Conservation (phyloP, 352 stramenopile species). For the Phytophthora ramorum region DNA sequence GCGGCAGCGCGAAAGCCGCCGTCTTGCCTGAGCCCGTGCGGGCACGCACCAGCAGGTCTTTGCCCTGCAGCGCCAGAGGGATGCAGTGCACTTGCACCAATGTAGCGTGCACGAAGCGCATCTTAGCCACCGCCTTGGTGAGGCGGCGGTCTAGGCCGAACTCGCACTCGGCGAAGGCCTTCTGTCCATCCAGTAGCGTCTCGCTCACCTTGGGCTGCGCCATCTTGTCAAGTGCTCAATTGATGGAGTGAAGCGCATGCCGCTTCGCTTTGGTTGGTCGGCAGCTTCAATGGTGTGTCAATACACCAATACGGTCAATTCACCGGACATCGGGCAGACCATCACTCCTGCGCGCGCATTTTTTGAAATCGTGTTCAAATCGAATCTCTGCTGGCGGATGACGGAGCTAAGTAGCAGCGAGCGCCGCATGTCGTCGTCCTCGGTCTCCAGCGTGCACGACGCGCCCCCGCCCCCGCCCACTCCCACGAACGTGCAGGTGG, state of each 20-base stretch:
- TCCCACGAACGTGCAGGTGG: constrained; percentile 88
- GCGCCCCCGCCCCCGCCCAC: constrained; percentile 17
- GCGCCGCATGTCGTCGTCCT: constrained; percentile 38
- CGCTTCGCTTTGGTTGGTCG: constrained; percentile 33
- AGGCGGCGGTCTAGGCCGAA: constrained; percentile 94
- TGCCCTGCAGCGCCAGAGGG: constrained; percentile 92
- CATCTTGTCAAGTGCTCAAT: constrained; percentile 5
- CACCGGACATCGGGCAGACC: background rate
- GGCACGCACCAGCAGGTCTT: constrained; percentile 93
- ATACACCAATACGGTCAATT: background rate
- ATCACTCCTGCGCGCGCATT: constrained; percentile 23
- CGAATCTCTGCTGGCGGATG: constrained; percentile 14
- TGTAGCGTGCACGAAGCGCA: constrained; percentile 94
- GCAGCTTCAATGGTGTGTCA: constrained; percentile 2
- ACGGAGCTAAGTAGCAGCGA: constrained; percentile 21
- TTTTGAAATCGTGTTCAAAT: constrained; percentile 26
- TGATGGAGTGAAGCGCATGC: constrained; percentile 14
- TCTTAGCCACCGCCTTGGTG: constrained; percentile 92
- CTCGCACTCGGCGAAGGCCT: constrained; percentile 79
- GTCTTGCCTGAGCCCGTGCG: constrained; percentile 95
- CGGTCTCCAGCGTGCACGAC: constrained; percentile 16
- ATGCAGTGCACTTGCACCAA: constrained; percentile 97
- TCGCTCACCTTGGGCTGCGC: constrained; percentile 64
- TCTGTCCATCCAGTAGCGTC: constrained; percentile 78
- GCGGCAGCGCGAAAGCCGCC: constrained; percentile 92